A percentile compares a stretch with the other conserved stretches of the same genome.
These are phyloP conservation scores for Cytospora schulzeri DNA, from an alignment of 2,329 filamentous ascomycete species.

Conservation along the genomic window DNA sequence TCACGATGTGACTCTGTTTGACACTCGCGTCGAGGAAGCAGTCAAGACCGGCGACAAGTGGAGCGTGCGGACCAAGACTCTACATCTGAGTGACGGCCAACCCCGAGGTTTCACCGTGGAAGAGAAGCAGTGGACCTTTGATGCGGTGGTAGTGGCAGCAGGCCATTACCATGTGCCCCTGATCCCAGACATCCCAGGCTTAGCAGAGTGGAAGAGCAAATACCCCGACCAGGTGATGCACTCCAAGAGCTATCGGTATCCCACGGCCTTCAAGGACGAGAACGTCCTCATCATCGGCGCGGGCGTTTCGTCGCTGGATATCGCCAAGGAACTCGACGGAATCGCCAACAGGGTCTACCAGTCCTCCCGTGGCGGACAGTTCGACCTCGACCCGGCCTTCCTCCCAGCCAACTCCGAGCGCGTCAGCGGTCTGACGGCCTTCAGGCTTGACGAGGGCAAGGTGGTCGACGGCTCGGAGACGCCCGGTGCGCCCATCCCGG, in stretches of 20 bases:
- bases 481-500: conserved; percentile 45
- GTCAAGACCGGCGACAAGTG: conserved; percentile 42
- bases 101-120: conserved; percentile 31
- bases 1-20: conserved; percentile 51
- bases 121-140: conserved; percentile 49
- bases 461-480: conserved; percentile 13
- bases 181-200: conserved; percentile 61
- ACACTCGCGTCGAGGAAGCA: conserved; percentile 58
- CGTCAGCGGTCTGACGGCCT: conserved; percentile 54
- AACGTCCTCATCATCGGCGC: conserved; percentile 56
- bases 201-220: conserved; percentile 56
- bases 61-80: conserved; percentile 51
- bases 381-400: conserved; percentile 56
- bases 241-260: conserved; percentile 72
- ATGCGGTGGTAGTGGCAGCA: conserved; percentile 66
- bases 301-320: conserved; percentile 46
- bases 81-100: conserved; percentile 35
- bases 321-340: conserved; percentile 43
- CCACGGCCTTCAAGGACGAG: conserved; percentile 57
- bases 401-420: conserved; percentile 56
- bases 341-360: conserved; percentile 46
- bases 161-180: conserved; percentile 69
- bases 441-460: conserved; percentile 40
- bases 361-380: conserved; percentile 61
- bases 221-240: conserved; percentile 60